A percentile compares a stretch with the other conserved stretches of the same genome.
Evolutionary conservation across 192 early-diverging fungal species (phyloP).

Genomic region (Haplosporangium gracile): DNA sequence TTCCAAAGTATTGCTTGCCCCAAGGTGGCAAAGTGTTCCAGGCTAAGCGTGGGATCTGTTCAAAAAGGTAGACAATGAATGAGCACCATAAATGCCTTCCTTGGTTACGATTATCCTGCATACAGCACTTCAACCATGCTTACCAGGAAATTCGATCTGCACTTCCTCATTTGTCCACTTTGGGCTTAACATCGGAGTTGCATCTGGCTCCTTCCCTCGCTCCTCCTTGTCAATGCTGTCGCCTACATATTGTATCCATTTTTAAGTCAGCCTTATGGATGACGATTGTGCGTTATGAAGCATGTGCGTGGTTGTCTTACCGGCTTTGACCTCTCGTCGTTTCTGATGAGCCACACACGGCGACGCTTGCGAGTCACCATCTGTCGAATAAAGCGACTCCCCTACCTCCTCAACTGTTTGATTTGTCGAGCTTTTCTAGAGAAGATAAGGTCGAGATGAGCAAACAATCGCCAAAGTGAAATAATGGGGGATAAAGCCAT

Average conservation of each 20-base stretch:
- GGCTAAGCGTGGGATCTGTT: neutral
- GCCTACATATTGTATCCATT: too few species aligned
- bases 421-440: neutral
- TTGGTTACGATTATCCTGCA: neutral
- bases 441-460: neutral
- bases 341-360: slow-evolving; percentile 19
- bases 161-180: too few species aligned
- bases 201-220: too few species aligned
- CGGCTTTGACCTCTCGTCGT: slow-evolving; percentile 1
- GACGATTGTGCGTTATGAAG: neutral
- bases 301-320: neutral
- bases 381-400: neutral
- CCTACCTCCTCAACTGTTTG: neutral
- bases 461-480: too few species aligned
- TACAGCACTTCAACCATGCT: too few species aligned
- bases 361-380: neutral
- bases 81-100: too few species aligned
- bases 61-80: neutral
- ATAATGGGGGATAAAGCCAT: too few species aligned
- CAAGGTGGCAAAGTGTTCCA: neutral
- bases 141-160: too few species aligned
- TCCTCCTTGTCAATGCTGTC: too few species aligned
- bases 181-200: too few species aligned
- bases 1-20: neutral
- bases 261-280: neutral